Evolutionary conservation across 768 basidiomycete genomes (phyloP), one percentile per base, ranked within the genome.

Genomic region (Mycena pura): DNA sequence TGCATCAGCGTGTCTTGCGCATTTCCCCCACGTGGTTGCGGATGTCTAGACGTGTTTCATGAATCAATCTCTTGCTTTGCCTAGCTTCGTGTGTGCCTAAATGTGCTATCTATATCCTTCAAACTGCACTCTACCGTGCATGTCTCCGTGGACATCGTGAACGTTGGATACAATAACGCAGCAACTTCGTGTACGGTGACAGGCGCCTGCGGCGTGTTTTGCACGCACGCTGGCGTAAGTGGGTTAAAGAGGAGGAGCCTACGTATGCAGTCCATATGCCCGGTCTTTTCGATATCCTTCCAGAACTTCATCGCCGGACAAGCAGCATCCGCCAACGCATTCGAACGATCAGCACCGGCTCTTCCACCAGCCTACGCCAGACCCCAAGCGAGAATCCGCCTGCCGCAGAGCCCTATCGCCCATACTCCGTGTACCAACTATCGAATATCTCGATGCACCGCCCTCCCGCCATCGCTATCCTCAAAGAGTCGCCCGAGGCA

Each of bases 371-470:
- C 60, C 47, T 53, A 61, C 65, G 57, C 67, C 72, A 69, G 72
- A 59, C 63, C 65, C 63, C 63, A 64, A 58, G 41, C 48, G 48
- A 57, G 57, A 36, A 47, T 64, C 69, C n/a, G n/a, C n/a, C 60
- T 45, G 66, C 56, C 64, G 63, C 73, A 36, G 70, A 70, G n/a
- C 71, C 72, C 38, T 76, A 81, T 72, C 70, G 68, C 31, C 72
- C 78, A n/a, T 81, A 80, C 70, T 72, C 77, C 51, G 73, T 82
- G 44, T 77, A 82, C 74, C 77, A 84, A 71, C 80, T 81, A 72
- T 86, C 81, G 31, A 51, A 19, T 13, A 31, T 24, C 24, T 28
- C 36, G 4, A 63, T 64, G 63, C 13, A 32, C 28, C 82, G 81
- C 75, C 64, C 78, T 47, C 80, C 84, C 40, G 69, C 74, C 60